These are phyloP conservation scores for Sisymbrium altissimum DNA, from an alignment of 345 rosid genomes.

Conservation along the genomic window DNA sequence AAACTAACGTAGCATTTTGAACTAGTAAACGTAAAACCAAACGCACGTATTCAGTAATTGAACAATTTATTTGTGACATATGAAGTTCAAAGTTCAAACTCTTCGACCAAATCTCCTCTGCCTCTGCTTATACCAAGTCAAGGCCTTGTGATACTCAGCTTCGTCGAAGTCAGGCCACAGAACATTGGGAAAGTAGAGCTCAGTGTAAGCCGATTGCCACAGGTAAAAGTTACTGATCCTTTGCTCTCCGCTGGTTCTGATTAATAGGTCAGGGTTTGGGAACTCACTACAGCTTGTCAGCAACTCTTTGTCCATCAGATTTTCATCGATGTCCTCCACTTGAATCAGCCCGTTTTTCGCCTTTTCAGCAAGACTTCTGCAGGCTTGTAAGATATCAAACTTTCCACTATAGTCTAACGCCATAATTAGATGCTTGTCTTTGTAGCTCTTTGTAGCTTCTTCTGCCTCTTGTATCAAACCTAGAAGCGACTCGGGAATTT, in stretches of 20 bases:
- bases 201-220: conserved; percentile 73
- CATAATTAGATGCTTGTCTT: conserved; percentile 46
- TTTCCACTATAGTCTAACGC: conserved; percentile 69
- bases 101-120: conserved; percentile 50
- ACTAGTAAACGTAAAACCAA: too few relatives aligned
- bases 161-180: conserved; percentile 68
- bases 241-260: conserved; percentile 66
- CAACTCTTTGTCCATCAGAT: conserved; percentile 47
- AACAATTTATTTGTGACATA: background rate
- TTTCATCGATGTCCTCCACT: conserved; percentile 47
- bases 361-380: conserved; percentile 46
- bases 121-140: conserved; percentile 51
- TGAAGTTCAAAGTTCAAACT: background rate
- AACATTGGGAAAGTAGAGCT: conserved; percentile 48
- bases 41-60: too few relatives aligned
- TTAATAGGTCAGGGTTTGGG: conserved; percentile 57
- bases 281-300: conserved; percentile 50
- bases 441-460: conserved; percentile 37
- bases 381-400: conserved; percentile 56
- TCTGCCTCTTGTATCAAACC: conserved; percentile 35
- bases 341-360: conserved; percentile 44
- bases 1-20: background rate
- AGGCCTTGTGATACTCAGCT: conserved; percentile 44
- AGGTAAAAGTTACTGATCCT: conserved; percentile 64
- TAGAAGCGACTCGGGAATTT: conserved; percentile 38